phyloP scores from a whole-genome alignment of 257 asterid species.

The Lithospermum erythrorhizon region DNA sequence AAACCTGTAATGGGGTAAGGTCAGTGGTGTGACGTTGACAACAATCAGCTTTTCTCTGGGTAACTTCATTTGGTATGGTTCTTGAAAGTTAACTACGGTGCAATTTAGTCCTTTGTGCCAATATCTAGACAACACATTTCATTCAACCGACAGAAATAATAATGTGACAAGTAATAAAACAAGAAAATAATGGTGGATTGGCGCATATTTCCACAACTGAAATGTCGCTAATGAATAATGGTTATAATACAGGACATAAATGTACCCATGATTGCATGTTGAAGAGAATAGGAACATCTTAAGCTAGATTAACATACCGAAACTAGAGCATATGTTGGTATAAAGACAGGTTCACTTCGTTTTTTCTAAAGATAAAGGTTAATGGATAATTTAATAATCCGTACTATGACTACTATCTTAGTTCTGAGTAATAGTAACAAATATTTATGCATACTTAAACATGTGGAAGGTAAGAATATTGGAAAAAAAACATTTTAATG shows the following conservation, averaged over 20 bases:
- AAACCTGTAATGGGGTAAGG: constrained; percentile 38
- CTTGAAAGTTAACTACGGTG: background rate
- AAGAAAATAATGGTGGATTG: background rate
- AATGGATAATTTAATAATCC: background rate
- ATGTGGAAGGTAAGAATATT: background rate
- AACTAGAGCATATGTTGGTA: too few species aligned
- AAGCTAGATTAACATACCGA: too few species aligned
- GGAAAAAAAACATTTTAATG: background rate
- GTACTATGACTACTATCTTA: background rate
- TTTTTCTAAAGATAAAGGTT: background rate
- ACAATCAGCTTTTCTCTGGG: background rate
- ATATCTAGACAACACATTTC: background rate
- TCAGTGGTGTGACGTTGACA: background rate
- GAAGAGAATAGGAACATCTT: too few species aligned
- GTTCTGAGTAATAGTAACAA: background rate
- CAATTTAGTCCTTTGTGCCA: background rate
- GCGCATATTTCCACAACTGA: background rate
- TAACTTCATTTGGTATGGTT: background rate
- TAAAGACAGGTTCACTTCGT: background rate
- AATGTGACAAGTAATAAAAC: background rate
- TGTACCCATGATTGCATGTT: background rate
- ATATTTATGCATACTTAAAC: background rate
- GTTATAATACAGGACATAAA: background rate
- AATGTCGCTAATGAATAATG: too few species aligned
- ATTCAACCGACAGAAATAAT: background rate